Conservation (phyloP, 805 yeast species). For the Cyberlindnera galapagoensis region DNA sequence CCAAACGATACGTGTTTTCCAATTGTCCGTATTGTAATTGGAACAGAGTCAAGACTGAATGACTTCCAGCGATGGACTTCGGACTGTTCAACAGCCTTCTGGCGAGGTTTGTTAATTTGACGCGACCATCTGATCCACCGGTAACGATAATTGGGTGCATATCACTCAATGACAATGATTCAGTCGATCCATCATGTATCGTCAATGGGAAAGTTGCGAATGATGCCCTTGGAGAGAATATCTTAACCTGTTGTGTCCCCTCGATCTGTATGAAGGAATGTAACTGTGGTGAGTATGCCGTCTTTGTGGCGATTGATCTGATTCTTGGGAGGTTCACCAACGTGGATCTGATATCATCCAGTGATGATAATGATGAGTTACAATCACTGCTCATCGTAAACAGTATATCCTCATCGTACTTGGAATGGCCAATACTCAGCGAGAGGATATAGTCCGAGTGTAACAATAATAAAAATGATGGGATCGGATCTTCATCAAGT, state of each 20-base stretch:
- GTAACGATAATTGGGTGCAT: constrained; percentile 41
- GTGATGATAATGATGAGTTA: constrained; percentile 29
- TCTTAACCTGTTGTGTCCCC: constrained; percentile 31
- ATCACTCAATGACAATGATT: constrained; percentile 33
- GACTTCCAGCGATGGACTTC: constrained; percentile 24
- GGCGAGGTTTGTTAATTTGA: constrained; percentile 34
- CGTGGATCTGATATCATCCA: constrained; percentile 25
- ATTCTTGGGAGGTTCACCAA: constrained; percentile 25
- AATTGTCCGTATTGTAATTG: constrained; percentile 35
- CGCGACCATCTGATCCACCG: constrained; percentile 45
- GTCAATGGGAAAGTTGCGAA: constrained; percentile 29
- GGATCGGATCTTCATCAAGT: constrained; percentile 20
- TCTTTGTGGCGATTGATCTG: constrained; percentile 26
- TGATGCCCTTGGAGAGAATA: constrained; percentile 31
- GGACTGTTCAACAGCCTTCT: constrained; percentile 31
- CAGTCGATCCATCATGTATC: constrained; percentile 34
- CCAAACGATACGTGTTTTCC: constrained; percentile 35
- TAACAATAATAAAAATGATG: constrained; percentile 32
- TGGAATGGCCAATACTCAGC: constrained; percentile 29
- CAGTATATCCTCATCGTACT: constrained; percentile 27
- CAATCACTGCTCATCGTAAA: constrained; percentile 39
- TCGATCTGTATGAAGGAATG: constrained; percentile 36
- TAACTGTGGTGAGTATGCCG: constrained; percentile 27
- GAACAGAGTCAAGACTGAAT: constrained; percentile 28
- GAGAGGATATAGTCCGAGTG: constrained; percentile 33